Evolutionary conservation across 768 basidiomycete genomes (phyloP).

Genomic region (Fomitopsis pulvina): DNA sequence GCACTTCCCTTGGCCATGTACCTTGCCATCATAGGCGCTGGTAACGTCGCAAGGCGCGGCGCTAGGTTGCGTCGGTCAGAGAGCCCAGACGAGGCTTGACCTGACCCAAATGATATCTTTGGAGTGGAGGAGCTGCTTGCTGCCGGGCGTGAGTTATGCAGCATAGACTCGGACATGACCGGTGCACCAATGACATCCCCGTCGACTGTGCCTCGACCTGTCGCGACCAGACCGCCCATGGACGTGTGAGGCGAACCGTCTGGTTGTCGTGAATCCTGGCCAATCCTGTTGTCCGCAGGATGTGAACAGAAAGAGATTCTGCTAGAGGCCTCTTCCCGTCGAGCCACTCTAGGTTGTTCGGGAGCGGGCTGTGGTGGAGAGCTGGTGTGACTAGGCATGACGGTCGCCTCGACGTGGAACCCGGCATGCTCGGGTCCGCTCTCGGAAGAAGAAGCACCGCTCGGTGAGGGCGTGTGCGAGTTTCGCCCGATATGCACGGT

Average conservation of each 20-base stretch:
- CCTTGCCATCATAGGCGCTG: constrained; percentile 24
- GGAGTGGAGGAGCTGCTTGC: neutral
- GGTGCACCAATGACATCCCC: neutral
- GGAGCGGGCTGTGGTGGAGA: neutral
- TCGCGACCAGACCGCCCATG: neutral
- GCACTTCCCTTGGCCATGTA: constrained; percentile 30
- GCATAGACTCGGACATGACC: neutral
- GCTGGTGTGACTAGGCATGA: neutral
- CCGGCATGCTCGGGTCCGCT: neutral
- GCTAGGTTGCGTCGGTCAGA: constrained; percentile 10
- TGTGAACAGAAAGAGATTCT: neutral
- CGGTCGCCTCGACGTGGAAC: neutral
- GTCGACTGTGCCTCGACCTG: neutral
- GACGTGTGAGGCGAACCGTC: neutral
- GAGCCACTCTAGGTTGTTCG: neutral
- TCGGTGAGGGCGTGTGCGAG: constrained; percentile 2
- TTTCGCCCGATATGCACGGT: constrained; percentile 5
- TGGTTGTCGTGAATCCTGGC: neutral
- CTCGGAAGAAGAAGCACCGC: neutral
- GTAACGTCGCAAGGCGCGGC: constrained; percentile 23
- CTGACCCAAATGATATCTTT: neutral
- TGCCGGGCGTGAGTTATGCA: neutral
- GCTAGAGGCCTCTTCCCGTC: neutral
- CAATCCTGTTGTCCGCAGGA: neutral
- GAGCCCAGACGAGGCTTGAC: neutral